These are phyloP conservation scores for Lyophyllum semitale DNA, from an alignment of 768 basidiomycete species.

Conservation along the genomic window DNA sequence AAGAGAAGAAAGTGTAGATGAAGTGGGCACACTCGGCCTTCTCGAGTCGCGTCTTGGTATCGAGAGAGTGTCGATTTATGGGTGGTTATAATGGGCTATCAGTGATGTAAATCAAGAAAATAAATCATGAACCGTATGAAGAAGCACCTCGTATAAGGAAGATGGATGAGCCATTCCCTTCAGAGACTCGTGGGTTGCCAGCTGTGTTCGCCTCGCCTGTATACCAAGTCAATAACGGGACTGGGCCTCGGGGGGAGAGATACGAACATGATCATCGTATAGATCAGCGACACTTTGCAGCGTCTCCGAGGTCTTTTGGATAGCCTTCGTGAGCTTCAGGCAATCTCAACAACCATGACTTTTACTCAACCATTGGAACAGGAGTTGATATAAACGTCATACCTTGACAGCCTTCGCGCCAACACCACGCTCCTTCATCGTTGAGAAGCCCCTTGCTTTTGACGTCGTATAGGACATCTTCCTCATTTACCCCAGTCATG, in stretches of 20 bases:
- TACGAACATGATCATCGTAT: conserved; percentile 74
- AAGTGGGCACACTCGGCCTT: conserved; percentile 34
- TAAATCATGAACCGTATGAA: background rate
- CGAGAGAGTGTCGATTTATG: conserved; percentile 69
- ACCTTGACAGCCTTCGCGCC: conserved; percentile 80
- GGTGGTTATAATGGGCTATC: conserved; percentile 70
- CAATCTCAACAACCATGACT: conserved; percentile 51
- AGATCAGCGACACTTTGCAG: conserved; percentile 76
- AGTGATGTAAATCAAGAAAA: background rate
- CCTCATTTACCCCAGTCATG: conserved; percentile 47
- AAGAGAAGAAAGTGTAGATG: background rate
- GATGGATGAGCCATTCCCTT: conserved; percentile 78
- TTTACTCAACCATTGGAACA: background rate
- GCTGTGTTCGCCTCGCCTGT: conserved; percentile 73
- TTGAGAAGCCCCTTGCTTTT: conserved; percentile 64
- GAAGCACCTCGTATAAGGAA: conserved; percentile 62
- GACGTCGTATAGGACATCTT: conserved; percentile 41
- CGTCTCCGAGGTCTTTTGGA: conserved; percentile 75
- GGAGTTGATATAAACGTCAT: conserved; percentile 6
- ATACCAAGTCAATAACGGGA: background rate
- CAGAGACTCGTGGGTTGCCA: conserved; percentile 73
- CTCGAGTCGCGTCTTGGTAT: conserved; percentile 55
- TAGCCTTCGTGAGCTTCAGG: conserved; percentile 73
- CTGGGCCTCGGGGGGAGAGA: background rate
- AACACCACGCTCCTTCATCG: conserved; percentile 82